Percentiles rank a stretch among this genome's conserved stretches.
phyloP scores from a whole-genome alignment of 768 basidiomycete species.

The Lactarius evosmus region DNA sequence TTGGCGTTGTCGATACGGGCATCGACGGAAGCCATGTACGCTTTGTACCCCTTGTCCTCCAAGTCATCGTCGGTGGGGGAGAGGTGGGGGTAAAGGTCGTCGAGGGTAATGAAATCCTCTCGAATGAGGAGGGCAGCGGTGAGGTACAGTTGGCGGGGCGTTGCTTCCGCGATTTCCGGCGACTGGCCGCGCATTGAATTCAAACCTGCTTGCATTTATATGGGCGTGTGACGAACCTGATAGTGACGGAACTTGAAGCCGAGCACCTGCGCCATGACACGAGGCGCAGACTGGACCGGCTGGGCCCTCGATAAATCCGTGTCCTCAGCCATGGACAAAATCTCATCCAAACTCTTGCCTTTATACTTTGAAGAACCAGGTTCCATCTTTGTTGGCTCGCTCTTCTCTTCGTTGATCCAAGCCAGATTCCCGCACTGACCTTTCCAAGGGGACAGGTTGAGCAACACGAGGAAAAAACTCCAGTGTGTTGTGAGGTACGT shows the following conservation, averaged over 20 bases:
- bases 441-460: constrained; percentile 84
- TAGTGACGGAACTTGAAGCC: constrained; percentile 98
- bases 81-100: constrained; percentile 90
- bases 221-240: constrained; percentile 50
- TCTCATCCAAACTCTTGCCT: constrained; percentile 64
- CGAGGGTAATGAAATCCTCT: constrained; percentile 80
- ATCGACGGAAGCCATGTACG: constrained; percentile 62
- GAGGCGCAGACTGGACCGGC: constrained; percentile 40
- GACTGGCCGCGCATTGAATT: constrained; percentile 39
- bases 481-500: constrained; percentile 79
- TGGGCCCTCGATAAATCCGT: constrained; percentile 12
- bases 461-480: constrained; percentile 81
- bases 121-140: constrained; percentile 85
- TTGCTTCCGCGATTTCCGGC: constrained; percentile 54
- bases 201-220: constrained; percentile 15
- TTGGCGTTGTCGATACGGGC: constrained; percentile 66
- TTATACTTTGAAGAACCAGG: constrained; percentile 38
- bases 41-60: constrained; percentile 53
- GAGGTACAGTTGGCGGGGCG: constrained; percentile 73
- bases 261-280: constrained; percentile 83
- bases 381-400: constrained; percentile 16
- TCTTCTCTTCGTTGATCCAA: constrained; percentile 21
- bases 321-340: constrained; percentile 54
- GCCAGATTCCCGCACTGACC: constrained; percentile 19
- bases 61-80: constrained; percentile 75